These are phyloP conservation scores for Ogataea pignaliae DNA, from an alignment of 805 yeast genomes.

Conservation along the genomic window DNA sequence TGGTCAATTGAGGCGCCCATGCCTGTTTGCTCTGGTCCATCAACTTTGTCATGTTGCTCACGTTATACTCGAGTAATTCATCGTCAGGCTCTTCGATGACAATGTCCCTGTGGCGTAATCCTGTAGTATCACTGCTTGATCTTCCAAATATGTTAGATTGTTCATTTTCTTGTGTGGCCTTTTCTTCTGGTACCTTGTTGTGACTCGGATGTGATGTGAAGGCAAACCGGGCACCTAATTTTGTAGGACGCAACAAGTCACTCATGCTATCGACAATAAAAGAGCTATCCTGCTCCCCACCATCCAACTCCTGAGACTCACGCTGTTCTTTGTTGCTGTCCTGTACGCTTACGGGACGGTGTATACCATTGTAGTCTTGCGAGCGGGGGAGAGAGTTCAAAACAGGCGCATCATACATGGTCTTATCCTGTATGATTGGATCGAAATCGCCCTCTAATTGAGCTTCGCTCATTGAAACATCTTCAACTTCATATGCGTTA, in stretches of 20 bases:
- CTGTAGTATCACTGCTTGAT: background rate
- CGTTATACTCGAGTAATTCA: conserved; percentile 1
- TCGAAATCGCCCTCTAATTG: conserved; percentile 4
- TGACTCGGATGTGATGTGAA: background rate
- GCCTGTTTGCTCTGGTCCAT: background rate
- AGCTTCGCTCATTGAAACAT: conserved; percentile 16
- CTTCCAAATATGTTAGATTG: background rate
- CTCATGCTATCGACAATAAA: background rate
- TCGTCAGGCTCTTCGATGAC: conserved; percentile 6
- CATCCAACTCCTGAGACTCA: background rate
- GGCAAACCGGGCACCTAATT: background rate
- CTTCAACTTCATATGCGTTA: conserved; percentile 9
- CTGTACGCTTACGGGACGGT: background rate
- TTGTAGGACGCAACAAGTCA: background rate
- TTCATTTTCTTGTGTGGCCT: background rate
- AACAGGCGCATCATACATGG: background rate
- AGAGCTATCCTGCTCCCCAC: background rate
- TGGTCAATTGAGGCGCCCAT: background rate
- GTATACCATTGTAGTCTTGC: background rate
- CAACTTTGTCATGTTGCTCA: background rate
- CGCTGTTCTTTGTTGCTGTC: background rate
- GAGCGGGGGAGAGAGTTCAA: too few relatives aligned
- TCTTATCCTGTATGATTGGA: background rate
- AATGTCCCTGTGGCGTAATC: conserved; percentile 6
- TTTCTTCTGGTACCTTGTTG: background rate